Base-by-base conservation (phyloP, 2,329 filamentous ascomycete genomes). In the Colletotrichum australisinense region DNA sequence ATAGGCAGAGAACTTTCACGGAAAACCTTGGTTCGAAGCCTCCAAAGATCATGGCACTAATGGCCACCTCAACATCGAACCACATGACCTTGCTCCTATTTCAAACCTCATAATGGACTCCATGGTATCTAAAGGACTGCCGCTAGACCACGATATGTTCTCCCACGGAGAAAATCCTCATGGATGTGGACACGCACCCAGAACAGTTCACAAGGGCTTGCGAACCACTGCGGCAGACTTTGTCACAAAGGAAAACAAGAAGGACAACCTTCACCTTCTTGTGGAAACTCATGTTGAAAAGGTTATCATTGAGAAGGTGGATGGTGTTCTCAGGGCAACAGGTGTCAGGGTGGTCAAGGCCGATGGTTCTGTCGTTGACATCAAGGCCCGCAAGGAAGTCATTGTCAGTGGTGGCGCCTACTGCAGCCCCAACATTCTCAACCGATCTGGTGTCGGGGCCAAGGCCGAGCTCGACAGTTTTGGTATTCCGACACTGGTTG, bases 131-230 rank as follows among this genome's bases (percentile, higher is more conserved):
- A 81, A 87, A 72, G 89, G 89, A 4, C 78, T 92, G 0, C 85
- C 87, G 0, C 81, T 89, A n/a, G 84, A 89, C 53, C 83, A 84
- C 22, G 90, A 92, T 74, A 90, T 92, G 88, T 91, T 91, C 77
- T 85, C 86, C 1, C 79, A 68, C 73, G 91, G 69, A 80, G 83
- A 86, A 35, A 85, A 84, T 24, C 79, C 88, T 1, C 86, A 89
- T 64, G 89, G 88, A 1, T 90, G 88, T 75, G 89, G 89, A 2
- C 88, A 91, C 78, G 87, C 80, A 1, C 83, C 86, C 14, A 82
- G 88, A 74, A 89, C 88, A 2, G 87, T 88, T 1, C 83, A 86
- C 66, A 82, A 87, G 65, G 89, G 89, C 0, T 79, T 86, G 22
- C 83, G 89, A 26, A 87, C 85, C 1, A 90, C 88, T 0, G 84